A percentile compares a stretch with the other conserved stretches of the same genome.
Evolutionary conservation across 2,329 filamentous ascomycete species (phyloP).

Genomic region (Scleromitrula shiraiana): DNA sequence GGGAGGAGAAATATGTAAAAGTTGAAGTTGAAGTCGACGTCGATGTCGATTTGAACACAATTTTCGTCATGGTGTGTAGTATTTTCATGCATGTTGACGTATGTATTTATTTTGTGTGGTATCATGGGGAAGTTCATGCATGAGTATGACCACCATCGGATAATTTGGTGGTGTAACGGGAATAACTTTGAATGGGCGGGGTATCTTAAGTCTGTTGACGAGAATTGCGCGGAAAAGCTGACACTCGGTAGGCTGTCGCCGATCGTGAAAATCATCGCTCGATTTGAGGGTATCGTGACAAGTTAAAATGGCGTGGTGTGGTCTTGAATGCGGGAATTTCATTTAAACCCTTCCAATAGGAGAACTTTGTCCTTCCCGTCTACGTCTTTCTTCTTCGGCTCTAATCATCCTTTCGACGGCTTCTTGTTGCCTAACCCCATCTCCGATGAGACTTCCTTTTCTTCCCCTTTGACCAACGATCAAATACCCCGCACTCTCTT

Average conservation of each 20-base stretch:
- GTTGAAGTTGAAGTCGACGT: background rate
- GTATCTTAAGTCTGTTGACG: background rate
- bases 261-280: background rate
- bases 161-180: background rate
- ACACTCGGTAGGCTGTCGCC: background rate
- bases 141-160: background rate
- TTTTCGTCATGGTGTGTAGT: no score
- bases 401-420: slow-evolving; percentile 6
- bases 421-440: slow-evolving; percentile 8
- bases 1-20: no score
- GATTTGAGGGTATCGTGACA: no score
- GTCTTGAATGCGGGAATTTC: background rate
- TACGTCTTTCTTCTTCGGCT: slow-evolving; percentile 6
- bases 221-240: background rate
- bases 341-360: slow-evolving; percentile 2
- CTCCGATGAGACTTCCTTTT: background rate
- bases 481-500: slow-evolving; percentile 29
- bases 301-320: no score
- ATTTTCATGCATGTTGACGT: background rate
- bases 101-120: background rate
- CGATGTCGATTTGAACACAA: background rate
- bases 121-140: slow-evolving; percentile 1
- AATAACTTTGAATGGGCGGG: background rate
- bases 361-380: slow-evolving; percentile 8
- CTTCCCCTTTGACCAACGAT: slow-evolving; percentile 15